These are phyloP conservation scores for Colletotrichum sublineola DNA, from an alignment of 2,329 filamentous ascomycete species.

Conservation along the genomic window DNA sequence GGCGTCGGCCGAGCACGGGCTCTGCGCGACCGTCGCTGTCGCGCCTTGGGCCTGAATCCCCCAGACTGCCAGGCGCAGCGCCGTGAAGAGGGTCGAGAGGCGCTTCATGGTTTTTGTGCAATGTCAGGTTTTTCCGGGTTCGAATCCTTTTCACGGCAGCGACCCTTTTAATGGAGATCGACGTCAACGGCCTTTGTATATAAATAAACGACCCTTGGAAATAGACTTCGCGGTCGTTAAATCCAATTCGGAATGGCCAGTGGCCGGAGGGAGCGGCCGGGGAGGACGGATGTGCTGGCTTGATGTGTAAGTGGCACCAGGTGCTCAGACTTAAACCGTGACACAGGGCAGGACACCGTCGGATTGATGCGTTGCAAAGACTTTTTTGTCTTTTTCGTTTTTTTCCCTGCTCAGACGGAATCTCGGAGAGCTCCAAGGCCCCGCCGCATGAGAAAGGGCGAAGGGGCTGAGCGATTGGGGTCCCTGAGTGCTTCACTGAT, in stretches of 20 bases:
- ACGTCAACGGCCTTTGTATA: background rate
- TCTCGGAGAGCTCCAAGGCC: slow-evolving; percentile 1
- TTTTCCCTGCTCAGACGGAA: slow-evolving; percentile 7
- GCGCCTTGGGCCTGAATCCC: too few relatives aligned
- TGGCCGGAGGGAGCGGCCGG: background rate
- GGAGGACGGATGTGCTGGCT: background rate
- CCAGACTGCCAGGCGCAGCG: slow-evolving; percentile 8
- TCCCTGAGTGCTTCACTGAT: background rate
- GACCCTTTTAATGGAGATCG: background rate
- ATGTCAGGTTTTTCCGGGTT: background rate
- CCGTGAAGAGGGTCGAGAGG: slow-evolving; percentile 1
- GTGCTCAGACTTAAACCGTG: slow-evolving; percentile 15
- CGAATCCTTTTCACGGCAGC: background rate
- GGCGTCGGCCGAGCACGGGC: slow-evolving; percentile 12
- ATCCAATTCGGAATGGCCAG: background rate
- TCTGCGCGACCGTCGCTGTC: background rate
- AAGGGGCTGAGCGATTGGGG: background rate
- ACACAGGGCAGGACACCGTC: slow-evolving; percentile 15
- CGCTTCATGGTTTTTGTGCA: slow-evolving; percentile 20
- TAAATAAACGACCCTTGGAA: background rate
- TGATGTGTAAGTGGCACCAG: background rate
- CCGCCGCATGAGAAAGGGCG: slow-evolving; percentile 9
- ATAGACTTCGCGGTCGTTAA: background rate
- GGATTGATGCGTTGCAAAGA: slow-evolving; percentile 9
- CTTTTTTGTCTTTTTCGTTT: too few relatives aligned